Percentiles rank a stretch among this genome's conserved stretches.
These are phyloP conservation scores for Ceratobasidium theobromae DNA, from an alignment of 1,284 basidiomycete species.

Conservation along the genomic window DNA sequence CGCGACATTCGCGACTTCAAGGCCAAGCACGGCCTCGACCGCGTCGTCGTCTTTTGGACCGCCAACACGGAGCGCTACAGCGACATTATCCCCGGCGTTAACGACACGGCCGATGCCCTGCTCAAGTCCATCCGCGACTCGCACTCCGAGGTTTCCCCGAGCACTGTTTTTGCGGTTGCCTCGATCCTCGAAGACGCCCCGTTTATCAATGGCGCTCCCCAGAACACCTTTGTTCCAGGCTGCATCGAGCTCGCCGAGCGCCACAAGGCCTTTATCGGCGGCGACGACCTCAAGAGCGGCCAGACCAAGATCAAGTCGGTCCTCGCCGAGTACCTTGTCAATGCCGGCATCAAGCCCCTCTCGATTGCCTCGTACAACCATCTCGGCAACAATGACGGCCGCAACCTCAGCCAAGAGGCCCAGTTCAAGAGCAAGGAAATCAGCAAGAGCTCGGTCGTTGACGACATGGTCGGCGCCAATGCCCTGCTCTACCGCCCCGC, in stretches of 20 bases:
- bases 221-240: conserved; percentile 99
- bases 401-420: conserved; percentile 86
- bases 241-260: conserved; percentile 91
- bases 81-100: conserved; percentile 90
- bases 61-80: conserved; percentile 99
- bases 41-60: conserved; percentile 93
- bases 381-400: conserved; percentile 97
- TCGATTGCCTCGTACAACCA: conserved; percentile 98
- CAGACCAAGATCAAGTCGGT: conserved; percentile 96
- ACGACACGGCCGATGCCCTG: conserved; percentile 91
- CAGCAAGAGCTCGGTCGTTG: conserved; percentile 94
- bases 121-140: conserved; percentile 80
- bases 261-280: conserved; percentile 90
- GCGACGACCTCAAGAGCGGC: conserved; percentile 96
- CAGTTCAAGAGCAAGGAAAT: conserved; percentile 99
- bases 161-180: conserved; percentile 93
- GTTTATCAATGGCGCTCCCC: conserved; percentile 97
- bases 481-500: conserved; percentile 85
- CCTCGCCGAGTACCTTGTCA: conserved; percentile 96
- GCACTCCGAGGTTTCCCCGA: conserved; percentile 92
- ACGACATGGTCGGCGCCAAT: conserved; percentile 96
- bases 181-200: conserved; percentile 94
- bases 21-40: conserved; percentile 77
- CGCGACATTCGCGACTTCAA: conserved; percentile 95
- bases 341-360: conserved; percentile 97